phyloP scores from a whole-genome alignment of 768 basidiomycete species.

The Rhizopogon roseolus region DNA sequence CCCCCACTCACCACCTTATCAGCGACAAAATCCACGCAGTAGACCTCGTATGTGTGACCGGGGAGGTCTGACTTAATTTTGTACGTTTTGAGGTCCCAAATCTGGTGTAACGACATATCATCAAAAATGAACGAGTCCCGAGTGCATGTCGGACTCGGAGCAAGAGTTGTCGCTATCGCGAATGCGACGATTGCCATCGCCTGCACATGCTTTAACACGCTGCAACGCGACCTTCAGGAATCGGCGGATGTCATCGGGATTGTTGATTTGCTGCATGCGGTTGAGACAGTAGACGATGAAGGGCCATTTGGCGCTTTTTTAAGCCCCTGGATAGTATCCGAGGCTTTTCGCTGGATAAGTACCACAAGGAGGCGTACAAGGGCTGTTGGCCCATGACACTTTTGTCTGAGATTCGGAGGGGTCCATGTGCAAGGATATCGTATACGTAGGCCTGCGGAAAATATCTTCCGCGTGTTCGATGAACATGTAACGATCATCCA shows the following conservation, averaged over 20 bases:
- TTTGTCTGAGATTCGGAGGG: slow-evolving; percentile 18
- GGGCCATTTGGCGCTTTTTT: slow-evolving; percentile 19
- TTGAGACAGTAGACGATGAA: slow-evolving; percentile 11
- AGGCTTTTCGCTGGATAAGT: slow-evolving; percentile 22
- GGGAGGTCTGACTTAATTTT: slow-evolving; percentile 93
- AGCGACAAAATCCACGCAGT: slow-evolving; percentile 98
- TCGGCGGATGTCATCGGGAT: slow-evolving; percentile 17
- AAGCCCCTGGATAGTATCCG: slow-evolving; percentile 13
- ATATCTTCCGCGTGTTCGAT: slow-evolving; percentile 15
- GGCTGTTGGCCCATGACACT: slow-evolving; percentile 20
- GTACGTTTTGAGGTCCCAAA: slow-evolving; percentile 96
- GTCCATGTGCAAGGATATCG: slow-evolving; percentile 7
- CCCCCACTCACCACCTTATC: slow-evolving; percentile 97
- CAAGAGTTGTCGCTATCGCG: slow-evolving; percentile 10
- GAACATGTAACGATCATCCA: neutral
- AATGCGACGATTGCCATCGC: slow-evolving; percentile 17
- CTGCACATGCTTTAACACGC: slow-evolving; percentile 13
- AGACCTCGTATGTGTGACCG: slow-evolving; percentile 96
- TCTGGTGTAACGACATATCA: slow-evolving; percentile 36
- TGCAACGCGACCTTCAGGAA: slow-evolving; percentile 17
- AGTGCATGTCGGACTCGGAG: slow-evolving; percentile 19
- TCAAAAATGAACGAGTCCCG: neutral
- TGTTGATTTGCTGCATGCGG: slow-evolving; percentile 23
- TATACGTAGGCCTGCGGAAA: slow-evolving; percentile 17
- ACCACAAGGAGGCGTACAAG: slow-evolving; percentile 23